These are phyloP conservation scores for Penicillium ochrochloron DNA, from an alignment of 495 filamentous ascomycete genomes.

Conservation along the genomic window DNA sequence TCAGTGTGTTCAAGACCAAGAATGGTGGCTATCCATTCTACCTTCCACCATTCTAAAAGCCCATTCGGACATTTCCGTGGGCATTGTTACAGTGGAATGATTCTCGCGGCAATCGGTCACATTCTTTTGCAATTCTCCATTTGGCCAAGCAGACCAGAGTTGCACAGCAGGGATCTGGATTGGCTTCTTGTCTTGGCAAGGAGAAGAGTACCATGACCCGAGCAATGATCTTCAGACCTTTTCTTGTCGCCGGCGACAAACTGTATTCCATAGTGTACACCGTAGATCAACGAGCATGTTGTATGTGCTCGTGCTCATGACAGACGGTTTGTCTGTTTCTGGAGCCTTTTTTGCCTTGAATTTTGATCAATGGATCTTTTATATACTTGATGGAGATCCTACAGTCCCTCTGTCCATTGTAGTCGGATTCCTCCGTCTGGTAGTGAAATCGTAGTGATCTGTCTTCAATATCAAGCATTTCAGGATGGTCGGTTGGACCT, in stretches of 20 bases:
- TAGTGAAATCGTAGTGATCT: neutral
- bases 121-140: neutral
- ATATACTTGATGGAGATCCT: neutral
- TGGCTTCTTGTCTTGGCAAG: neutral
- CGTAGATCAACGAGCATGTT: constrained; percentile 18
- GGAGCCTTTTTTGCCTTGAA: neutral
- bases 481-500: neutral
- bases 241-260: constrained; percentile 29
- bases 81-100: neutral
- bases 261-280: constrained; percentile 20
- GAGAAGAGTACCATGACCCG: neutral
- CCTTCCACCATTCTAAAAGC: constrained; percentile 79
- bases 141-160: neutral
- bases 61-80: neutral
- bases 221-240: neutral
- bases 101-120: neutral
- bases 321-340: neutral
- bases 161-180: too few relatives aligned
- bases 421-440: neutral
- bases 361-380: neutral
- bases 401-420: neutral
- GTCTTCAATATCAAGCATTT: neutral
- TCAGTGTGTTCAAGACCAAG: constrained; percentile 93
- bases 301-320: neutral
- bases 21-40: constrained; percentile 95